phyloP scores from a whole-genome alignment of 2,329 filamentous ascomycete genomes.

The Rosellinia necatrix region DNA sequence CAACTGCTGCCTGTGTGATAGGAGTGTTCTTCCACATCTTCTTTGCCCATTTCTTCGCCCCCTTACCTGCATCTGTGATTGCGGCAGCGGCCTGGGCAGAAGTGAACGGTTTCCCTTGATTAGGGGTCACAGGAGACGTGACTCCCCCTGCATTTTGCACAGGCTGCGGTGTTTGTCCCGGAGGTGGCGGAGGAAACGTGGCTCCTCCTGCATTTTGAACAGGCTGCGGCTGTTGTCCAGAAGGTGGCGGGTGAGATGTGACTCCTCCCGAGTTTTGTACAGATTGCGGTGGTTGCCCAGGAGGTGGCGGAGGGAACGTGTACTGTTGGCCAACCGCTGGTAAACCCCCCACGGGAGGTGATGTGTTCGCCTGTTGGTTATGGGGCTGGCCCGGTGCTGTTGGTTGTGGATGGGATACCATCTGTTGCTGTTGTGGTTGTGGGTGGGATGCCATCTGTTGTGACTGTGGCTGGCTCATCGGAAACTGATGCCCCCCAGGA shows the following conservation, averaged over 20 bases:
- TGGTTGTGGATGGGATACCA: not conserved
- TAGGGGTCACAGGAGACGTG: slow-evolving; percentile 2
- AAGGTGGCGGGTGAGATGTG: slow-evolving; percentile 11
- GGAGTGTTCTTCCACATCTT: slow-evolving; percentile 36
- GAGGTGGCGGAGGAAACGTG: slow-evolving; percentile 16
- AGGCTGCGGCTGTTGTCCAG: not conserved
- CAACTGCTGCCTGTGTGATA: slow-evolving; percentile 35
- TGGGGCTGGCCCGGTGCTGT: slow-evolving; percentile 14
- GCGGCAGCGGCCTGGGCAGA: slow-evolving; percentile 31
- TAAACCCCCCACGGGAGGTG: not conserved
- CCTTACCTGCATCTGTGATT: slow-evolving; percentile 34
- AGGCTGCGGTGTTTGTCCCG: slow-evolving; percentile 1
- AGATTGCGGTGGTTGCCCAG: not conserved
- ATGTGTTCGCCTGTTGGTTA: not conserved
- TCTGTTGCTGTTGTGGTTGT: slow-evolving; percentile 2
- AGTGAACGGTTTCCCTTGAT: slow-evolving; percentile 29
- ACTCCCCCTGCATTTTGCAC: slow-evolving; percentile 16
- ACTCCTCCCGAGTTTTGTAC: too few species aligned
- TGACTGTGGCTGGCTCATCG: not conserved
- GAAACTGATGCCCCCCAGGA: slow-evolving; percentile 4
- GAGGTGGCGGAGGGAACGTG: not conserved
- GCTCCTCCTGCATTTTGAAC: too few species aligned
- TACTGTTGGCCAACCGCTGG: slow-evolving; percentile 4
- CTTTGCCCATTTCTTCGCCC: slow-evolving; percentile 41
- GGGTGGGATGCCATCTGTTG: not conserved